phyloP scores from a whole-genome alignment of 2,329 filamentous ascomycete species.

The Fusarium chlamydosporum region DNA sequence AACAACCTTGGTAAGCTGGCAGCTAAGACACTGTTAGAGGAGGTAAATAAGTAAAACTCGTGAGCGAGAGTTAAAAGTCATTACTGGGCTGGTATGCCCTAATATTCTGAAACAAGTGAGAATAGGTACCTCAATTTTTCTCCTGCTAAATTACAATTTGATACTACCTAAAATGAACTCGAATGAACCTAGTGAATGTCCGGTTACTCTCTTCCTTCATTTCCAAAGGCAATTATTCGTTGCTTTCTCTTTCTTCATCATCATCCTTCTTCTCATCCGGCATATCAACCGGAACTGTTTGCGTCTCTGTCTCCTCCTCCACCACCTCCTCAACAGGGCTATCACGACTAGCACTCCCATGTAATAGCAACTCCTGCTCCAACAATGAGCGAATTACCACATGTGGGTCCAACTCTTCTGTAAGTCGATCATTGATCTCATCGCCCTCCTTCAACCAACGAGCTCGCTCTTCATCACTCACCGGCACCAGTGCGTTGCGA shows the following conservation, averaged over 20 bases:
- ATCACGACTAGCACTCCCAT: not conserved
- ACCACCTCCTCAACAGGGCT: not conserved
- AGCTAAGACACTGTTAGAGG: too few species aligned
- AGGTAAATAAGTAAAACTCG: too few species aligned
- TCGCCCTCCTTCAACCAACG: not conserved
- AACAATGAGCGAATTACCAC: not conserved
- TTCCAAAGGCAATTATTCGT: too few species aligned
- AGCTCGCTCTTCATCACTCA: constrained; percentile 4
- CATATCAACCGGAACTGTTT: fast-evolving
- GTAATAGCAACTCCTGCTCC: not conserved
- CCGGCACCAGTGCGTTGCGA: fast-evolving
- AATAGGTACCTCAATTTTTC: too few species aligned
- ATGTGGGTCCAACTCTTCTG: not conserved
- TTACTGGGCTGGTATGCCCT: too few species aligned
- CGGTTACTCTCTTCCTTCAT: too few species aligned
- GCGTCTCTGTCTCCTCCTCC: fast-evolving
- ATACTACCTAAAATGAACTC: too few species aligned
- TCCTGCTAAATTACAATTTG: too few species aligned
- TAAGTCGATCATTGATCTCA: constrained; percentile 12
- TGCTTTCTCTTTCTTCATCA: not conserved
- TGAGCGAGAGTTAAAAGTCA: too few species aligned
- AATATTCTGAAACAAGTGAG: too few species aligned
- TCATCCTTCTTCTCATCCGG: fast-evolving
- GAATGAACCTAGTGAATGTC: too few species aligned
- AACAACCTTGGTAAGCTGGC: too few species aligned